These are phyloP conservation scores for Hypoxylon lienhwacheense DNA, from an alignment of 495 filamentous ascomycete species.

Conservation along the genomic window DNA sequence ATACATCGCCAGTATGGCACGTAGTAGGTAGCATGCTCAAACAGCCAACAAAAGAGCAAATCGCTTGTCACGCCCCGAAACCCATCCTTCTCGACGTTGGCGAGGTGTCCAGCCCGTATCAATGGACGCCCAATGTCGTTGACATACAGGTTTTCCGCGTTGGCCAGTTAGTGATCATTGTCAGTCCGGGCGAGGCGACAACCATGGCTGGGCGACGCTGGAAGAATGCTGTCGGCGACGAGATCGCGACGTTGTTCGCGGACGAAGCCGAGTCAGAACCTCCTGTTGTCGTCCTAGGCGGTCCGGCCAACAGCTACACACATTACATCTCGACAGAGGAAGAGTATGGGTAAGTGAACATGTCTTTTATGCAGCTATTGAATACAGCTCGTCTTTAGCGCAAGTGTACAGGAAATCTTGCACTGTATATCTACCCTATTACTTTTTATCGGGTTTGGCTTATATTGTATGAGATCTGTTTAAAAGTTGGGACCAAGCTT, in stretches of 20 bases:
- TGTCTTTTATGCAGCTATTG: background rate
- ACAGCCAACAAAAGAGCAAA: constrained; percentile 69
- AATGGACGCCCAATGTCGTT: constrained; percentile 91
- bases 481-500: constrained; percentile 1
- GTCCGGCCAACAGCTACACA: constrained; percentile 91
- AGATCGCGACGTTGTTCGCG: constrained; percentile 49
- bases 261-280: constrained; percentile 41
- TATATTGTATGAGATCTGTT: background rate
- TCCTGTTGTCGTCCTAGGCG: constrained; percentile 85
- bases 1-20: constrained; percentile 81
- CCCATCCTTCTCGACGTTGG: constrained; percentile 90
- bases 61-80: constrained; percentile 78
- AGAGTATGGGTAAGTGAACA: constrained; percentile 63
- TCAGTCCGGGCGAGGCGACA: constrained; percentile 87
- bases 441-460: too few relatives aligned
- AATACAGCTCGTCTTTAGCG: too few relatives aligned
- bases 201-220: constrained; percentile 95
- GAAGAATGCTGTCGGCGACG: constrained; percentile 73
- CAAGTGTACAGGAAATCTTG: background rate
- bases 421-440: background rate
- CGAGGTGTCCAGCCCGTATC: constrained; percentile 74
- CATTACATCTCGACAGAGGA: constrained; percentile 95
- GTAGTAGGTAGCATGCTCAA: constrained; percentile 74
- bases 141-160: constrained; percentile 89
- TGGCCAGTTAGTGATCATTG: constrained; percentile 83